Evolutionary conservation across 176 grass and related monocot species (phyloP).

Genomic region (Luzula sylvatica): DNA sequence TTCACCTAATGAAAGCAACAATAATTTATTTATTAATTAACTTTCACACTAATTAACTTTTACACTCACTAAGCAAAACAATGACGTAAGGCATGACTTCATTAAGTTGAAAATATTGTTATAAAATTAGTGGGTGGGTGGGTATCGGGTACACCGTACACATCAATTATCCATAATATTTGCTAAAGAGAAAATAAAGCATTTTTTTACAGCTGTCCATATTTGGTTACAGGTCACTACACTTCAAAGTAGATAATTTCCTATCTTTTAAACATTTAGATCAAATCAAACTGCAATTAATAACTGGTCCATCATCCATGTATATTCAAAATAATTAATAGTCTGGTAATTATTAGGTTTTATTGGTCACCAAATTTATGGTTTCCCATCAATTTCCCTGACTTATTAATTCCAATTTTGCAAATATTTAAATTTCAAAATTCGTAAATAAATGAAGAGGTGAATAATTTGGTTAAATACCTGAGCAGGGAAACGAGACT

Average conservation of each 20-base stretch:
- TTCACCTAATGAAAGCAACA: conserved; percentile 44
- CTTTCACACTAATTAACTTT: too few relatives aligned
- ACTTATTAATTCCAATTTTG: neutral
- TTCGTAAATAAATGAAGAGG: neutral
- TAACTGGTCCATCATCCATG: too few relatives aligned
- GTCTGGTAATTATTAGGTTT: neutral
- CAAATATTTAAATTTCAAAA: neutral
- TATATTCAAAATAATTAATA: neutral
- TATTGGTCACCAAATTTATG: neutral
- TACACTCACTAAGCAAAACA: neutral
- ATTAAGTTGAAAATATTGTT: neutral
- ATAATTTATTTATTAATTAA: too few relatives aligned
- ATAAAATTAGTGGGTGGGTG: conserved; percentile 10
- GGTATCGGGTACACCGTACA: too few relatives aligned
- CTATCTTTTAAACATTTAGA: too few relatives aligned
- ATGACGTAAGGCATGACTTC: neutral
- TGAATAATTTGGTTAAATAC: conserved; percentile 17
- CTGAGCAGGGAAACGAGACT: conserved; percentile 96
- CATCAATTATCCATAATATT: too few relatives aligned
- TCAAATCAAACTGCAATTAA: too few relatives aligned
- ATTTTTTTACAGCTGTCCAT: too few relatives aligned
- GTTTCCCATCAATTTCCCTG: too few relatives aligned
- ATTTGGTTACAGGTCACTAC: too few relatives aligned
- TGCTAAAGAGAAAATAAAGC: too few relatives aligned
- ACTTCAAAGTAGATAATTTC: too few relatives aligned